Evolutionary conservation across 306 rosid genomes (phyloP).

Genomic region (Crotalaria pallida): DNA sequence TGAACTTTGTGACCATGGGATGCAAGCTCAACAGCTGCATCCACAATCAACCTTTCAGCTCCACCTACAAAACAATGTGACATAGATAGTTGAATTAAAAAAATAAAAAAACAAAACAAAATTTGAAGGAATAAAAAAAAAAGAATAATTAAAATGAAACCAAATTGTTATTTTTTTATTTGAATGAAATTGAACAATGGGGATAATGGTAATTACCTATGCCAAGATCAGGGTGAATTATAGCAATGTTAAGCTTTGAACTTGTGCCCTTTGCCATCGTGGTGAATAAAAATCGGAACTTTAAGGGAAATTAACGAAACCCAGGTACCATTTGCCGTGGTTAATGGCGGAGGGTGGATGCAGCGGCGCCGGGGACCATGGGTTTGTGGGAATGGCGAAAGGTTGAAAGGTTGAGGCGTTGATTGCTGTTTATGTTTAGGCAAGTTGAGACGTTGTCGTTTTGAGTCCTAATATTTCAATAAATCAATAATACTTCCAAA

Average conservation of each 20-base stretch:
- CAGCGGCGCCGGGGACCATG: too few relatives aligned
- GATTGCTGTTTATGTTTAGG: too few relatives aligned
- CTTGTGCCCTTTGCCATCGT: conserved; percentile 34
- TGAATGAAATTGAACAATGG: neutral
- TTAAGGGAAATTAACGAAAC: neutral
- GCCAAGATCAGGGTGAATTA: conserved; percentile 92
- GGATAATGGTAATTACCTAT: conserved; percentile 50
- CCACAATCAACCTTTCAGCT: conserved; percentile 85
- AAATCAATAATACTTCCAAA: too few relatives aligned
- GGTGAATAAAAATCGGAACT: neutral
- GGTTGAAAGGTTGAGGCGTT: too few relatives aligned
- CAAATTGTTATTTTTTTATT: neutral
- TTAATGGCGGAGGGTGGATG: too few relatives aligned
- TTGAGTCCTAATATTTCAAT: too few relatives aligned
- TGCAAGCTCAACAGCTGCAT: conserved; percentile 82
- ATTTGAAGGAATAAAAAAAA: neutral
- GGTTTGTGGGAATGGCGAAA: too few relatives aligned
- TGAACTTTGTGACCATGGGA: conserved; percentile 80
- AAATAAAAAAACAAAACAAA: neutral
- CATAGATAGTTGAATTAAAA: neutral
- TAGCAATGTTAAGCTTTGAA: conserved; percentile 59
- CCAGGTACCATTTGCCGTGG: neutral
- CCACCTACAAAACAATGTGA: conserved; percentile 53
- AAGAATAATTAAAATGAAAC: neutral
- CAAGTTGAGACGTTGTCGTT: too few relatives aligned